Evolutionary conservation across 768 basidiomycete species (phyloP).

Genomic region (Calocera cornea): DNA sequence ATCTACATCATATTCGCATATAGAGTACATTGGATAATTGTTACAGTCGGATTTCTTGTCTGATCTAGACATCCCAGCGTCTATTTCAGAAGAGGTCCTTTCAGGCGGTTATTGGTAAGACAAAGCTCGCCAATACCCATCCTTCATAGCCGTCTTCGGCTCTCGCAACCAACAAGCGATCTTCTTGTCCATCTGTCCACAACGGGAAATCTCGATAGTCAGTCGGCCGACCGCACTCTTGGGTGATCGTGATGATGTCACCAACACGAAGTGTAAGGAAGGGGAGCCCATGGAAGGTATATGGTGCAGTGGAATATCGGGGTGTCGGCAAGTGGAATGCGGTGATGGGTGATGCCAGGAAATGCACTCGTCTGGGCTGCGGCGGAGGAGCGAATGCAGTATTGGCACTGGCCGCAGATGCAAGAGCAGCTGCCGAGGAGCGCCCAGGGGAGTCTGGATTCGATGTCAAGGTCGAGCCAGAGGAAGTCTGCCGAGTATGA

Average conservation of each 20-base stretch:
- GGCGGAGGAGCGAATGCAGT: neutral
- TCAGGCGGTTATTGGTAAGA: constrained; percentile 20
- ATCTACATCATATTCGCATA: neutral
- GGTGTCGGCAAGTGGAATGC: neutral
- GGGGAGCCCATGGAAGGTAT: constrained; percentile 50
- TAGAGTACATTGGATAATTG: neutral
- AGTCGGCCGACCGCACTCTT: constrained; percentile 68
- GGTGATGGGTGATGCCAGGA: neutral
- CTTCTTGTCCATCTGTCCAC: constrained; percentile 62
- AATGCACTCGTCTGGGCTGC: neutral
- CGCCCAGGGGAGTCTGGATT: neutral
- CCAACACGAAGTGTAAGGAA: constrained; percentile 59
- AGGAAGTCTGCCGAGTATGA: neutral
- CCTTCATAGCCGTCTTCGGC: constrained; percentile 45
- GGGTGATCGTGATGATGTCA: constrained; percentile 51
- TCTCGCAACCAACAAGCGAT: constrained; percentile 62
- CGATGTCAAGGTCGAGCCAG: neutral
- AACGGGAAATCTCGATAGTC: constrained; percentile 58
- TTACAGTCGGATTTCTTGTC: neutral
- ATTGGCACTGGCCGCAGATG: neutral
- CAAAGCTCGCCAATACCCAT: constrained; percentile 72
- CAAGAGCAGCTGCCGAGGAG: neutral
- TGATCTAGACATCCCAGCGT: neutral
- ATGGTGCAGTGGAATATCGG: neutral
- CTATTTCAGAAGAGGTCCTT: neutral